Conservation (phyloP, 495 filamentous ascomycete genomes). For the Penicillium bovifimosum region DNA sequence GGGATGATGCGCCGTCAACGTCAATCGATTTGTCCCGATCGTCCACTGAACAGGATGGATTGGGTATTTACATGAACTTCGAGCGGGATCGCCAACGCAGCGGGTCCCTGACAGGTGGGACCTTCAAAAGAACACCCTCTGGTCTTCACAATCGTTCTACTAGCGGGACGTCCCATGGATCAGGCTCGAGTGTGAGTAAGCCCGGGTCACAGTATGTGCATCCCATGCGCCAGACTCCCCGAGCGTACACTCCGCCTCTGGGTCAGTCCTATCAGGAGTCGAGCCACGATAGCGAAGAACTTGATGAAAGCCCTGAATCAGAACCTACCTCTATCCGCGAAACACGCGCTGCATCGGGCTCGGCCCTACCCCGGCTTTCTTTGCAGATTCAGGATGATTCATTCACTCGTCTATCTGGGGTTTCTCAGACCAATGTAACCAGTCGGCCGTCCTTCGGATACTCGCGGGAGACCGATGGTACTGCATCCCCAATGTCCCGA, state of each 20-base stretch:
- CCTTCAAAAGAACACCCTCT: slow-evolving; percentile 29
- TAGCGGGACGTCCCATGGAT: slow-evolving; percentile 51
- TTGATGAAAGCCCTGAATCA: slow-evolving; percentile 29
- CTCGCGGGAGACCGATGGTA: slow-evolving; percentile 43
- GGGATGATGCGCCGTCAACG: slow-evolving; percentile 38
- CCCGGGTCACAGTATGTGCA: slow-evolving; percentile 51
- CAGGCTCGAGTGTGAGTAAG: slow-evolving; percentile 44
- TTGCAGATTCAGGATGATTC: slow-evolving; percentile 47
- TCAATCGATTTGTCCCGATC: slow-evolving; percentile 52
- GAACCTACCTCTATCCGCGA: slow-evolving; percentile 19
- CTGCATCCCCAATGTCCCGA: slow-evolving; percentile 45
- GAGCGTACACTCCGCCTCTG: slow-evolving; percentile 51
- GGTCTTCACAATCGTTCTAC: slow-evolving; percentile 49
- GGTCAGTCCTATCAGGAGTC: slow-evolving; percentile 49
- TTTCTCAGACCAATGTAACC: slow-evolving; percentile 51
- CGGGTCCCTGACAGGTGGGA: slow-evolving; percentile 22
- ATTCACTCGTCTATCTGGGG: slow-evolving; percentile 38
- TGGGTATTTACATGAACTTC: slow-evolving; percentile 49
- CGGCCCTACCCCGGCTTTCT: slow-evolving; percentile 33
- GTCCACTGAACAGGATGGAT: slow-evolving; percentile 50
- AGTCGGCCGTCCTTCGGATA: slow-evolving; percentile 47
- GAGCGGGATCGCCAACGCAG: slow-evolving; percentile 34
- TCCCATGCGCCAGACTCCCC: slow-evolving; percentile 55
- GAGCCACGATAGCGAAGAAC: slow-evolving; percentile 42
- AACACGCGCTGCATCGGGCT: slow-evolving; percentile 24